Base-by-base conservation (phyloP, 148 eudicot genomes). In the Cornus suecica region DNA sequence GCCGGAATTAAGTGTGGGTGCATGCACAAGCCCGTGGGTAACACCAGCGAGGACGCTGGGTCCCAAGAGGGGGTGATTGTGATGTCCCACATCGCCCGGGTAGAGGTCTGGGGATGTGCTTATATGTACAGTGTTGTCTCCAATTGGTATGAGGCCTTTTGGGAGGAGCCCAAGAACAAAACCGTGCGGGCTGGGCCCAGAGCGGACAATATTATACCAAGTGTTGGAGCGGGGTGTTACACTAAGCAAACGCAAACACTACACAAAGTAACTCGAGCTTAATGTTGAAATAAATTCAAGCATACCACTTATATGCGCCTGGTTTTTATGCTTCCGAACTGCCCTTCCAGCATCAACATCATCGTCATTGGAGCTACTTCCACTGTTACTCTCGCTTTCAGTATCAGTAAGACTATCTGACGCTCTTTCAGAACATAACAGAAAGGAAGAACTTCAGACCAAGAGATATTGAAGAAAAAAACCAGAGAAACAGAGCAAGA, bases 311-410 rank as follows among this genome's bases (percentile, higher is more conserved):
- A 78, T 74, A 68, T 81, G 84, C 79, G 83, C 29, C 71, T 71
- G 74, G 75, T 72, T 74, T 62, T 83, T 87, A 64, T 65, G 85
- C 68, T 83, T 88, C 72, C 29, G 81, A 64, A 78, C 80, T 29
- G 45, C 72, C 16, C 68, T 80, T 69, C 34, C 74, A 65, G 45
- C 86, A 70, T 79, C 82, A 72, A 69, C 86, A 69, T 78, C 88
- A 76, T 61, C 72, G 71, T 81, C 94, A 77, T 86, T 86, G 31
- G 97, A 84, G 84, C 86, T 58, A 58, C 62, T 58, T 58, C 20
- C 87, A 80, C 84, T 82, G 68, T 77, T 80, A 74, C 86, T 83
- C 65, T 84, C 91, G 65, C 85, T 88, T 66, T 83, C 94, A 70
- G 83, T 71, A 70, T 84, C 87, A 56, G 89, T 83, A 32, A 68